Base-by-base conservation (phyloP, 768 basidiomycete species). In the Tylopilus subfusipes region DNA sequence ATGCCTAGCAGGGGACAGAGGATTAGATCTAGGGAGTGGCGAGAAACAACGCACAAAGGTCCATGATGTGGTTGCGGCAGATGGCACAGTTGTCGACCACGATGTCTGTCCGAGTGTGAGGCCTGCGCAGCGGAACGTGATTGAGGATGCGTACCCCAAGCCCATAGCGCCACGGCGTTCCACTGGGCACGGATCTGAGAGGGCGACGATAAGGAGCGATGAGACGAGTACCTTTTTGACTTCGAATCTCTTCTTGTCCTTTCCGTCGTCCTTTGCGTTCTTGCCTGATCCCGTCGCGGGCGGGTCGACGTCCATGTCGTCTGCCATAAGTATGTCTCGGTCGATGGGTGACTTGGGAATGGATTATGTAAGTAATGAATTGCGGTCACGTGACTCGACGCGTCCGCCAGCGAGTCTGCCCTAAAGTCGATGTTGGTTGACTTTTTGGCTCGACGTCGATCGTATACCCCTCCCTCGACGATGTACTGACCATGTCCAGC, bases 11-110 rank as follows among this genome's bases (percentile, higher is more conserved):
- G 44, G 45, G 29, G 43, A 50, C 52, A 54, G 30, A 38, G 19
- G 38, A 53, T 50, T 21, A 62, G 47, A 44, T 50, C 7, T 30
- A 42, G 29, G 42, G 33, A 27, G 48, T 33, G 10, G 30, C 4
- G 29, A 48, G 47, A 38, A 16, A 36, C 38, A 12, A 75, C 90
- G 65, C 64, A 98, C 97, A 99, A 42, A 98, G 87, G 73, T 99
- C 97, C 97, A 99, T 99, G 76, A 99, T 98, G 69, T 99, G 96
- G 71, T 98, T 98, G 72, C 94, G 85, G 81, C 97, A 99, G 76
- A 99, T 99, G 48, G 97, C 97, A 66, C 97, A 98, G 75, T 98
- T 99, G 74, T 98, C 96, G 54, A 98, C 96, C 56, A 97, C 94
- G 67, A 98, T 98, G 70, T 98, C 95, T 96, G 58, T 42, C 48